Conservation (phyloP, 805 yeast species). For the Kuraishia borneana region DNA sequence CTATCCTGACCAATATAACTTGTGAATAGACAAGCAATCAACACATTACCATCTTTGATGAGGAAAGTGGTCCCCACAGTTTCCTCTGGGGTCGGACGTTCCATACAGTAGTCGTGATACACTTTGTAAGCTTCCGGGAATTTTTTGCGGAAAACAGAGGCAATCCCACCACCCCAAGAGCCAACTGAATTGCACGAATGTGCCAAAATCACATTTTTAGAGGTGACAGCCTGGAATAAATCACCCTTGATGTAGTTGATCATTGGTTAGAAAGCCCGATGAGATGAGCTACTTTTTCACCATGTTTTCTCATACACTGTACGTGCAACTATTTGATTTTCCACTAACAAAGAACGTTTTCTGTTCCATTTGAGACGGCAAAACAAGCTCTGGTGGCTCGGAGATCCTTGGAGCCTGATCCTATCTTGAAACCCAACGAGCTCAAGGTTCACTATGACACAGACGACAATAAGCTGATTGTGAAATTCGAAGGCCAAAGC, state of each 20-base stretch:
- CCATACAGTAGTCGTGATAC: constrained; percentile 34
- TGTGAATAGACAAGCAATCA: constrained; percentile 66
- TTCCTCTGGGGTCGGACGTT: constrained; percentile 10
- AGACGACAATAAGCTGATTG: constrained; percentile 24
- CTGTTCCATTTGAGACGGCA: constrained; percentile 51
- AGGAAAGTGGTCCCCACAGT: constrained; percentile 48
- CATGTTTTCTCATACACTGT: no score
- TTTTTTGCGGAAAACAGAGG: constrained; percentile 37
- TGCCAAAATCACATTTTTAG: constrained; percentile 37
- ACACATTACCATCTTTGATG: constrained; percentile 23
- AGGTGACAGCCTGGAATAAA: constrained; percentile 15
- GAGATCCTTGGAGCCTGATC: constrained; percentile 62
- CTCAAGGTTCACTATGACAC: constrained; percentile 34
- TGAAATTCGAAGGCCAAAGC: constrained; percentile 47
- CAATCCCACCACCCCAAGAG: constrained; percentile 81
- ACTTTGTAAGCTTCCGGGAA: constrained; percentile 46
- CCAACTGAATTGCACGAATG: constrained; percentile 80
- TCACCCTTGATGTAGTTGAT: constrained; percentile 45
- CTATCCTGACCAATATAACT: constrained; percentile 42
- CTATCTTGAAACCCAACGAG: constrained; percentile 65
- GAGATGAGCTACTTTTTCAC: no score
- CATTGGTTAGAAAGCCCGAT: no score
- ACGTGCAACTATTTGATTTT: background rate
- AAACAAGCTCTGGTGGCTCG: constrained; percentile 56
- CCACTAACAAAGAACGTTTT: constrained; percentile 24